Base-by-base conservation (phyloP, 371 early-diverging fungal species). In the Actinomucor elegans region DNA sequence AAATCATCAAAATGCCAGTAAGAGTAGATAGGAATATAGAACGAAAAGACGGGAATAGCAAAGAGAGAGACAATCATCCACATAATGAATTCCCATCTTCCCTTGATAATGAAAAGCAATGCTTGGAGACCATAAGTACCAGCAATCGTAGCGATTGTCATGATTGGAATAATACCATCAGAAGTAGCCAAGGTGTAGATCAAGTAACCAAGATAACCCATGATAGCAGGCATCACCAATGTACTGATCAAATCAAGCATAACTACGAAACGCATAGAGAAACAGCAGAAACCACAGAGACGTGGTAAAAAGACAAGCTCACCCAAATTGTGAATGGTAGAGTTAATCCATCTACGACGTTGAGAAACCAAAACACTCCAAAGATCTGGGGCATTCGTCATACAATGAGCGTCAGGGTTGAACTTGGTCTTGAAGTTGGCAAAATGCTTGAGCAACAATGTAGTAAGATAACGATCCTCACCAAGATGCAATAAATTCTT, bases 1-100 rank as follows among this genome's bases (percentile, higher is more conserved):
- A 97, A 96, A 64, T 97, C 97, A 66, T 98, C 96, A 76, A 97
- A 94, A 75, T 95, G 94, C 95, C 94, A 96, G 90, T 92, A 95
- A 23, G 93, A 78, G 59, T 93, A 94, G 48, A 94, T 54, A 4
- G 93, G 93, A 55, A 93, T 84, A 26, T 86, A 79, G 64, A 92
- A 91, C 15, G 87, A 80, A 64, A 89, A 94, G 36, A 92, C 68
- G 0, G 94, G 94, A 46, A 93, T 85, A 14, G 94, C 92, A 27
- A 91, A 49, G 17, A 94, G 71, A 49, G 91, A 90, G 24, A 98
- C 87, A 48, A 96, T 80, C 93, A 98, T 91, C 97, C 97, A 98
- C 17, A 92, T 88, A 59, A 98, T 87, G 67, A 95, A 94, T 61
- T 93, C 87, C 89, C 89, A 94, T 49, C 90, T 82, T 17, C 92